Conservation (phyloP, 2,329 filamentous ascomycete species). For the Didymella pinodella region DNA sequence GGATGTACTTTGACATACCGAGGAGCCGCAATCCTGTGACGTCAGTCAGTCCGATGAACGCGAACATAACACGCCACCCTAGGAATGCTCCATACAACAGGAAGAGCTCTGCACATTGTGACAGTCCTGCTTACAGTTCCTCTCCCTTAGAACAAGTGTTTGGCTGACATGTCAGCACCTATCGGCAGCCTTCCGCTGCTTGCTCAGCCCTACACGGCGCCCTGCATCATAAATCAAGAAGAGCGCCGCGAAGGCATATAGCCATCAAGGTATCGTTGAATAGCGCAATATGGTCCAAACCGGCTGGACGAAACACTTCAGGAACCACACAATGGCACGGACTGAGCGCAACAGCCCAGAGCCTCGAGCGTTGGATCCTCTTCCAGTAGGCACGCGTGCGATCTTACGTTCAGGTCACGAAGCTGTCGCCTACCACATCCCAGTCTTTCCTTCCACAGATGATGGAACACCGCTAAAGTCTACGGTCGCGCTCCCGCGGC, state of each 20-base stretch:
- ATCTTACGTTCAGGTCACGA: conserved; percentile 25
- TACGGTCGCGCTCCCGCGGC: conserved; percentile 54
- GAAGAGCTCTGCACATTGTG: background rate
- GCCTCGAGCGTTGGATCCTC: conserved; percentile 11
- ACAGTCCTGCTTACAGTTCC: background rate
- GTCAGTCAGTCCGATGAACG: background rate
- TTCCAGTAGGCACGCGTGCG: conserved; percentile 21
- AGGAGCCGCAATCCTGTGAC: background rate
- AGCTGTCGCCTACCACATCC: conserved; percentile 50
- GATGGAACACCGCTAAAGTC: conserved; percentile 34
- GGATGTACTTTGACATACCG: background rate
- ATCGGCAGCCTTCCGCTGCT: conserved; percentile 14
- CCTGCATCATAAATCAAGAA: background rate
- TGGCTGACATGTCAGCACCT: background rate
- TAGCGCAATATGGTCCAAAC: background rate
- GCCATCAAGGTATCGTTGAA: background rate
- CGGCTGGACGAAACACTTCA: background rate
- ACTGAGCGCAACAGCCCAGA: background rate
- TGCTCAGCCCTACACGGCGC: conserved; percentile 5
- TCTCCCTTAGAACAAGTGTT: background rate
- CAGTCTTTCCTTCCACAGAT: conserved; percentile 29
- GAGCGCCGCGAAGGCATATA: background rate
- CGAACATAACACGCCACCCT: background rate
- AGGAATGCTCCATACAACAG: background rate
- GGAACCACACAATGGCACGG: background rate